These are phyloP conservation scores for Ceriops decandra DNA, from an alignment of 345 rosid genomes.

Conservation along the genomic window DNA sequence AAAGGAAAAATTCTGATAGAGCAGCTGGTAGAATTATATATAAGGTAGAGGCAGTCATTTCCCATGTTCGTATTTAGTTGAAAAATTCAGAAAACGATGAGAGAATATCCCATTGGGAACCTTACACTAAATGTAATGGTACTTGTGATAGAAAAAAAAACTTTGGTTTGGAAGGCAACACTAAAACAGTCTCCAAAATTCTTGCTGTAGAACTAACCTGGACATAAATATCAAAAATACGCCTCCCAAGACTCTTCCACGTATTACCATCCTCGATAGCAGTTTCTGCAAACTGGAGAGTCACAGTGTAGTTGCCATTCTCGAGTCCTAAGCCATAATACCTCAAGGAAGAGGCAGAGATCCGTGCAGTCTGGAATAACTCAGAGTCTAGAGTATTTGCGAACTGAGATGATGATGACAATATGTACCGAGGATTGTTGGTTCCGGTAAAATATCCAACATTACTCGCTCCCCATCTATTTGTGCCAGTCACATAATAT, in stretches of 20 bases:
- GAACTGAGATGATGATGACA: conserved; percentile 28
- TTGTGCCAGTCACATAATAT: conserved; percentile 35
- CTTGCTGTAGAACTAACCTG: conserved; percentile 32
- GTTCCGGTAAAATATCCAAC: conserved; percentile 21
- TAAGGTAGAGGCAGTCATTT: too few relatives aligned
- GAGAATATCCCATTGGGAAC: too few relatives aligned
- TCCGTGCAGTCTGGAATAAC: conserved; percentile 54
- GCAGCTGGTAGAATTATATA: too few relatives aligned
- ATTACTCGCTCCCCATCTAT: conserved; percentile 49
- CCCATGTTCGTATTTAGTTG: too few relatives aligned
- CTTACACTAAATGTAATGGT: too few relatives aligned
- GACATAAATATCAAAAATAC: conserved; percentile 48
- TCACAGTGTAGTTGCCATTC: conserved; percentile 69
- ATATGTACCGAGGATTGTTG: too few relatives aligned
- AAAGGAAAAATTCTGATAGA: too few relatives aligned
- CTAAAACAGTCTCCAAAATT: neutral
- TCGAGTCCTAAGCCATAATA: conserved; percentile 79
- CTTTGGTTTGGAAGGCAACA: neutral
- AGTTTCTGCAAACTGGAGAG: conserved; percentile 45
- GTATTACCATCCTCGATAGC: conserved; percentile 16
- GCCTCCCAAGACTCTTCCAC: conserved; percentile 48
- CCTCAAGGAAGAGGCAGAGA: conserved; percentile 69
- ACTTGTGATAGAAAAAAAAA: neutral
- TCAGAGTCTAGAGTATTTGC: conserved; percentile 27
- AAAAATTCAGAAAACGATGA: too few relatives aligned